Evolutionary conservation across 2,329 filamentous ascomycete species (phyloP), one percentile per base, ranked within the genome.

Genomic region (Aspergillus neoniger): DNA sequence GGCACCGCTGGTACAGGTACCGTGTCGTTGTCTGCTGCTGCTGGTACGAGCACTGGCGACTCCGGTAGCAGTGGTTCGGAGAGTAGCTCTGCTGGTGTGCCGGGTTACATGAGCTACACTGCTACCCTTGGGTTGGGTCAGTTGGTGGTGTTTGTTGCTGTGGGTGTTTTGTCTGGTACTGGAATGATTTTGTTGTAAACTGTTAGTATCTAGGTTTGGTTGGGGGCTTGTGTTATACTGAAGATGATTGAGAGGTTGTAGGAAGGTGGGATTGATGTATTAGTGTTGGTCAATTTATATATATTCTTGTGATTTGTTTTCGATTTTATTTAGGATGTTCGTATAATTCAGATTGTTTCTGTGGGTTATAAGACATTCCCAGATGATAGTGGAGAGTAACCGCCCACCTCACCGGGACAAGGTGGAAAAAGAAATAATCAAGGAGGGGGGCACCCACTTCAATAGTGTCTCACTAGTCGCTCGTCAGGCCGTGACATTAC

Each of bases 141-240:
- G 55, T 57, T 80, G 54, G 77, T 69, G 38, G 72, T 71, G 9
- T 80, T 78, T 62, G 59, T 80, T 15, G 64, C 73, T 7, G 69
- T 72, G 47, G 77, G 77, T 39, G 58, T 77, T 54, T 61, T 77
- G 39, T 74, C 77, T 61, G 79, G 78, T 52, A 71, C 70, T 39
- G 76, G 74, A 32, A 80, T 80, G 76, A 72, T 80, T 55, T 61
- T 80, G 56, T 66, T 81, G 69, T 81, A 77, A 67, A 58, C 23
- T 5, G 12, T 53, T 7, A n/a, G 49, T 28, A 17, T 23, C 0
- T 48, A 23, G 14, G 23, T 44, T 41, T 21, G 10, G 9, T 21
- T 23, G 14, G 15, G 23, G 21, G 47, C 1, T 17, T 49, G 41
- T 7, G 21, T 30, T 14, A 44, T 23, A 5, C 12, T 12, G 23